These are phyloP conservation scores for Adansonia gregorii DNA, from an alignment of 441 rosid species.

Conservation along the genomic window DNA sequence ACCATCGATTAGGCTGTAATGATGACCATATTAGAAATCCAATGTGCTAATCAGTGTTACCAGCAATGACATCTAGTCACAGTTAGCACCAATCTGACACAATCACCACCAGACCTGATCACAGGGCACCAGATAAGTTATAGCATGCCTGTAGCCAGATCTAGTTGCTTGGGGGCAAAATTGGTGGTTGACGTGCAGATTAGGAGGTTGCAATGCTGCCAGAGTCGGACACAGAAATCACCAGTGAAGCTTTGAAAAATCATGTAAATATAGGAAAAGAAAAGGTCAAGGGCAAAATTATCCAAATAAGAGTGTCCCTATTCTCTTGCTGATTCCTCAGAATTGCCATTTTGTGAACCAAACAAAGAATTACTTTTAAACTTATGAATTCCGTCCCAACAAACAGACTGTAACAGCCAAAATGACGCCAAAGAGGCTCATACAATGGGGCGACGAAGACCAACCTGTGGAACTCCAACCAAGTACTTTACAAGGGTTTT, in stretches of 20 bases:
- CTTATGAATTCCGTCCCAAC: constrained; percentile 17
- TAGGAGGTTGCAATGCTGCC: neutral
- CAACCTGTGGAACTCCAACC: constrained; percentile 98
- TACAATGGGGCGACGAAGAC: constrained; percentile 18
- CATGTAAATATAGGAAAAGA: neutral
- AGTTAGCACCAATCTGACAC: constrained; percentile 7
- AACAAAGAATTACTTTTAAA: constrained; percentile 11
- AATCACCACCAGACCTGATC: neutral
- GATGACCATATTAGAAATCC: neutral
- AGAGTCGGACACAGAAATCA: neutral
- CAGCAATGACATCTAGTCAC: neutral
- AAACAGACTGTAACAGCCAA: neutral
- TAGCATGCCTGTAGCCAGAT: neutral
- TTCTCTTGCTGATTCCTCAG: neutral
- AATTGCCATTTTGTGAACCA: constrained; percentile 2
- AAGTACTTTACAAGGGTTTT: constrained; percentile 96
- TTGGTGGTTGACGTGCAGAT: neutral
- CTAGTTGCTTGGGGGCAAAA: neutral
- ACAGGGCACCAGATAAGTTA: neutral
- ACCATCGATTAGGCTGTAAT: neutral
- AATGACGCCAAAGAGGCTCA: constrained; percentile 16
- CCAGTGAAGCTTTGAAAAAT: constrained; percentile 4
- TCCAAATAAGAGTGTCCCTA: neutral
- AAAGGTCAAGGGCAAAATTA: constrained; percentile 4
- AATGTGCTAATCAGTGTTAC: constrained; percentile 1